Evolutionary conservation across 2,329 filamentous ascomycete species (phyloP), one percentile per base, ranked within the genome.

Genomic region (Neopestalotiopsis clavispora): DNA sequence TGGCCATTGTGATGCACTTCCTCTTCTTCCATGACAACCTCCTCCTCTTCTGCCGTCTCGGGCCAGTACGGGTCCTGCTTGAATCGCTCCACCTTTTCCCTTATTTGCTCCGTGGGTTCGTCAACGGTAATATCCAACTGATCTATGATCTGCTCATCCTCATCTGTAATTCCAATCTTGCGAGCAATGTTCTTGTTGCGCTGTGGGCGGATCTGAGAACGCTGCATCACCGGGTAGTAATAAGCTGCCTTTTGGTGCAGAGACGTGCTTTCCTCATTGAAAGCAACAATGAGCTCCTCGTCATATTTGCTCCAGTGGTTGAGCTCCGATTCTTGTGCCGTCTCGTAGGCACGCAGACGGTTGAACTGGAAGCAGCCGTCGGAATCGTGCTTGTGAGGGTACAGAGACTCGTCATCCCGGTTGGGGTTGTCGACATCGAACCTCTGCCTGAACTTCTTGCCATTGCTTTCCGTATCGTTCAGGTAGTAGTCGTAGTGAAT

Each of bases 401-500:
- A 90, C 4, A 90, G 82, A 4, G 80, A 79, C 2, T 86, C 83
- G 64, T 86, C 84, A 69, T 87, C 85, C 69, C 84, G 84, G 20
- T 88, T 83, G 1, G 85, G 81, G 74, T 90, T 87, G 70, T 87
- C 81, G 6, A 87, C 78, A 75, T 90, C 87, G 74, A 91, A 91
- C 75, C 86, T 88, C 73, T 85, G 81, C 70, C 88, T 87, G 80
- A 92, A 91, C 59, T 83, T 84, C 12, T 83, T 80, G 42, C 85
- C 85, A 1, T 85, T 83, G 4, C 79, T 75, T 28, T 78, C 71
- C 7, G 81, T 84, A 65, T 87, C 84, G 5, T 86, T 83, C 30
- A 92, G 84, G 79, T 89, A 92, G 77, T 90, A 90, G 75, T 92
- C 89, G 78, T 92, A 92, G 76, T 91, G 88, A 81, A 89, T 87